phyloP scores from a whole-genome alignment of 768 basidiomycete genomes.

The Leccinum subgranulosum region DNA sequence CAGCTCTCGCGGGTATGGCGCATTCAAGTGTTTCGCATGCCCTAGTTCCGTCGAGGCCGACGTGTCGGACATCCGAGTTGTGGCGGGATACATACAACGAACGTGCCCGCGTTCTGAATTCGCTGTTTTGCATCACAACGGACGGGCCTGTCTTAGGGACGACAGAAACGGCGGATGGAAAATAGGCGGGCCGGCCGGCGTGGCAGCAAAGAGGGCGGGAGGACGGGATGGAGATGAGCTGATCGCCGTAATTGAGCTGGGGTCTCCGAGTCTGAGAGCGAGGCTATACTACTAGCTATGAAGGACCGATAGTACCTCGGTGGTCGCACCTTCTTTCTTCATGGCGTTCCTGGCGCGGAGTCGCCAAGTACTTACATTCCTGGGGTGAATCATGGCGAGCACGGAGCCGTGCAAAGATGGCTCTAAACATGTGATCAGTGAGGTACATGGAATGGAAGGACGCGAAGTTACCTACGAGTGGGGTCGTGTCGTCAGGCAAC shows the following conservation, averaged over 20 bases:
- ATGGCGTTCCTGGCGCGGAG: slow-evolving; percentile 4
- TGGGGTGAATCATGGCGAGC: slow-evolving; percentile 2
- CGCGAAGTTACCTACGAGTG: neutral
- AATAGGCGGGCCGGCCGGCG: neutral
- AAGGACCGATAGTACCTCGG: slow-evolving; percentile 10
- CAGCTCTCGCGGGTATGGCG: slow-evolving; percentile 2
- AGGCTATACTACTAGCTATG: slow-evolving; percentile 6
- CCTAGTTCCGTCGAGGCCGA: neutral
- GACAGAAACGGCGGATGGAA: neutral
- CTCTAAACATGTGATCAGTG: slow-evolving; percentile 6
- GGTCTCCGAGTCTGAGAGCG: neutral
- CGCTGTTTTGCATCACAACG: neutral
- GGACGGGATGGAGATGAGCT: neutral
- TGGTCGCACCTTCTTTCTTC: slow-evolving; percentile 11
- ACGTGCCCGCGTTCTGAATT: neutral
- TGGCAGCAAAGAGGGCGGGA: neutral
- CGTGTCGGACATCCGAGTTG: neutral
- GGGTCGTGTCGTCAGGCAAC: neutral
- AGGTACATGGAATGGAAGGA: slow-evolving; percentile 16
- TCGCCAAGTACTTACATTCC: slow-evolving; percentile 8
- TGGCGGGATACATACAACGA: neutral
- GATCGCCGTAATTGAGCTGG: slow-evolving; percentile 10
- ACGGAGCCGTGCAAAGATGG: slow-evolving; percentile 4
- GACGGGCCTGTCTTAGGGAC: neutral
- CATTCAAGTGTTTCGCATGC: neutral